Conservation (phyloP, 2,329 filamentous ascomycete species). For the Trichoderma sp. region DNA sequence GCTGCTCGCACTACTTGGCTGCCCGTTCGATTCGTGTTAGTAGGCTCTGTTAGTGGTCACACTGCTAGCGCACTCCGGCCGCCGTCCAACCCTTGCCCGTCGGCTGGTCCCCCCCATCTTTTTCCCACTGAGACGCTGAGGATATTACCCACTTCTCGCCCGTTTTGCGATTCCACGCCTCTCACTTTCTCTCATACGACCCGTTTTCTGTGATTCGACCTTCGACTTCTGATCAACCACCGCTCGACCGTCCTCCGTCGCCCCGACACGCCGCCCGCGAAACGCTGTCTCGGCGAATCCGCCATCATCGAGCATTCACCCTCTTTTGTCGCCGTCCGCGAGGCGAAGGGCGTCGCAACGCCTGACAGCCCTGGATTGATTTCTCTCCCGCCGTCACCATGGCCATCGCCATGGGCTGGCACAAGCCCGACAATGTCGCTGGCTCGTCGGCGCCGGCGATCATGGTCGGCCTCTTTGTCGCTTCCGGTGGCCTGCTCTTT, state of each 20-base stretch:
- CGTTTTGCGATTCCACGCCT: conserved; percentile 25
- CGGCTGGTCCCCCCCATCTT: conserved; percentile 17
- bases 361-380: conserved; percentile 52
- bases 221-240: not conserved
- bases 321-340: conserved; percentile 18
- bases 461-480: conserved; percentile 73
- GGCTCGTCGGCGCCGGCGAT: conserved; percentile 73
- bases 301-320: conserved; percentile 6
- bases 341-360: conserved; percentile 32
- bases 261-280: conserved; percentile 12
- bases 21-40: conserved; percentile 12
- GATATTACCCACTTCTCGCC: conserved; percentile 30
- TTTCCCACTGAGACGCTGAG: conserved; percentile 26
- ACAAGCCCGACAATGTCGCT: conserved; percentile 74
- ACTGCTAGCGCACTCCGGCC: conserved; percentile 26
- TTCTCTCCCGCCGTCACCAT: conserved; percentile 56
- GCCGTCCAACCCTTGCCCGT: conserved; percentile 21
- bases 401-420: conserved; percentile 71
- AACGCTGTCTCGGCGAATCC: conserved; percentile 13
- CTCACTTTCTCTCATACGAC: conserved; percentile 21
- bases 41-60: conserved; percentile 27
- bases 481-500: conserved; percentile 69
- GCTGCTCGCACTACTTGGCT: conserved; percentile 4
- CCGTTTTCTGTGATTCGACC: conserved; percentile 1
- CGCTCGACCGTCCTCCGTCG: not conserved